Evolutionary conservation across 768 basidiomycete species (phyloP).

Genomic region (Termitomyces sp.): DNA sequence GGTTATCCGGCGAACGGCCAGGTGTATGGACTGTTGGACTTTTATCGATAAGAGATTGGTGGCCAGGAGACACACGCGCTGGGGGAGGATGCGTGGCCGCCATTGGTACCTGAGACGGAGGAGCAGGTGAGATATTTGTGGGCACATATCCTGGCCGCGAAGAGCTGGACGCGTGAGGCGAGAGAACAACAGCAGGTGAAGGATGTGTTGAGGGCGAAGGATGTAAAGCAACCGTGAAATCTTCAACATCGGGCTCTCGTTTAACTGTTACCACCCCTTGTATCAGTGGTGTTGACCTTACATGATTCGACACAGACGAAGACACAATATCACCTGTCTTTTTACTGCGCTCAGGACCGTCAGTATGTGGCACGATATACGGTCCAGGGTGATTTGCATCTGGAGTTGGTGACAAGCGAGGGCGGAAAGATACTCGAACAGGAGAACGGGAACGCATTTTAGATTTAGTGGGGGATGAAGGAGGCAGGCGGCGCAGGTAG

Average conservation of each 20-base stretch:
- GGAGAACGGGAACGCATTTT: slow-evolving; percentile 1
- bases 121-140: neutral
- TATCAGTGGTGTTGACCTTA: neutral
- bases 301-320: neutral
- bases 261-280: neutral
- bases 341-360: neutral
- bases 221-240: neutral
- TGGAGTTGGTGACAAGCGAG: slow-evolving; percentile 1
- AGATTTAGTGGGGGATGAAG: neutral
- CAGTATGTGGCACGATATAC: neutral
- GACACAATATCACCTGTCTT: neutral
- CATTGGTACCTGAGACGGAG: neutral
- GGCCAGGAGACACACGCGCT: neutral
- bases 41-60: neutral
- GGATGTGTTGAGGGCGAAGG: neutral
- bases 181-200: neutral
- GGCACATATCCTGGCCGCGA: neutral
- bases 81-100: neutral
- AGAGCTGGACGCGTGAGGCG: neutral
- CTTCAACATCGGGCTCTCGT: slow-evolving; percentile 6
- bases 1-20: neutral
- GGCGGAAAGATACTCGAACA: neutral
- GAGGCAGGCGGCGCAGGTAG: neutral
- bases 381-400: neutral
- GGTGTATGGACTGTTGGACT: neutral